Base-by-base conservation (phyloP, 163 green algal species). In the Coccomyxa subellipsoidea region DNA sequence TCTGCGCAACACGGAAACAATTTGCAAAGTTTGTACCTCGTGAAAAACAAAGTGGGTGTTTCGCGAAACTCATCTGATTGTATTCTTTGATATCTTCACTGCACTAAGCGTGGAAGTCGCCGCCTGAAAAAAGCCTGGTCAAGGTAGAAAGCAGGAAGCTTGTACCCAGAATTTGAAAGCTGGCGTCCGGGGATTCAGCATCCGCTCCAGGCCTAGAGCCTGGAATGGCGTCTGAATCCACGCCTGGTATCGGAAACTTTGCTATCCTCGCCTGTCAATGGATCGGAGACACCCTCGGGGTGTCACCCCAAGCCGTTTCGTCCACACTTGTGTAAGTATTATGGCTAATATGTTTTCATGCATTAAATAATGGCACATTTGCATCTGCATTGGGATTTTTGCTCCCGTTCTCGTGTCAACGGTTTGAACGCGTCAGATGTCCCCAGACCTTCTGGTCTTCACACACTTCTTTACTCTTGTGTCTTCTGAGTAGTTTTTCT, bases 251-350 rank as follows among this genome's bases (percentile, higher is more conserved):
- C 2, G 66, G 29, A 1, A 77, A 39, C 34, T n/a, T 77, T 8
- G 2, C 7, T 38, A 32, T 77, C 12, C 2, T 39, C 25, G 32
- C 70, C 70, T 77, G 40, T 37, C 36, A 32, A 31, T 76, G 31
- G 36, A 72, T 81, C 8, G 78, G 34, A 59, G 34, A 38, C 15
- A 31, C 32, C 7, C 54, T 76, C 15, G 54, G 78, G 27, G 78
- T 77, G 15, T 54, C 78, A 2, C 78, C 78, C 10, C 54, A 77
- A 36, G 53, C 78, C 54, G 78, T 76, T 2, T 82, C 78, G 21
- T 82, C 78, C 21, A 77, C 54, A 31, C 54, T 59, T 31, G 40
- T 53, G 77, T 81, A 69, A 73, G 40, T 69, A 12, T 66, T n/a
- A 25, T 23, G 0, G 15, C 40, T 6, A 35, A 69, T 69, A 53